A percentile compares a stretch with the other conserved stretches of the same genome.
phyloP scores from a whole-genome alignment of 805 yeast genomes.

The Ogataea zsoltii region DNA sequence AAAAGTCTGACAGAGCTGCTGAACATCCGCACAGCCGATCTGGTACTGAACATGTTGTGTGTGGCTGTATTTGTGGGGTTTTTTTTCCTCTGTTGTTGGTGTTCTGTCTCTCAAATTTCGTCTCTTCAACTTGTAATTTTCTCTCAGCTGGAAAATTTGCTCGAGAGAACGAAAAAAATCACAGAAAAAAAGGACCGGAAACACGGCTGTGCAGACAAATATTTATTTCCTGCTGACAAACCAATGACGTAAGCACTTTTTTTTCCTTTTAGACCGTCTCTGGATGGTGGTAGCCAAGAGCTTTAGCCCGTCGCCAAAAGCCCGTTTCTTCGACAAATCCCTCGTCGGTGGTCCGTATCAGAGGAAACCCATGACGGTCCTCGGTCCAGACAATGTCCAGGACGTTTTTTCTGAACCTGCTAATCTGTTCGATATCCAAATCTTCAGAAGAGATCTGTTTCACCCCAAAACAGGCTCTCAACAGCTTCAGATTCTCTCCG shows the following conservation, averaged over 20 bases:
- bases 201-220: neutral
- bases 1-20: slow-evolving; percentile 18
- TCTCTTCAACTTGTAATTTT: too few relatives aligned
- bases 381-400: neutral
- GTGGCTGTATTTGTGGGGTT: neutral
- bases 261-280: too few relatives aligned
- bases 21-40: slow-evolving; percentile 19
- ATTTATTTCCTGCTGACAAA: too few relatives aligned
- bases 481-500: neutral
- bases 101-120: neutral
- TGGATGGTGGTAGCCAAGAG: neutral
- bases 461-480: neutral
- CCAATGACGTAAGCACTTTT: too few relatives aligned
- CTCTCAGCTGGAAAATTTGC: too few relatives aligned
- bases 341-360: neutral
- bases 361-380: neutral
- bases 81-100: too few relatives aligned
- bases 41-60: neutral
- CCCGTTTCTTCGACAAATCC: neutral
- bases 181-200: neutral
- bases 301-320: neutral
- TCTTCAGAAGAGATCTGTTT: neutral
- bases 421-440: too few relatives aligned
- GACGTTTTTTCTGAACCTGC: too few relatives aligned
- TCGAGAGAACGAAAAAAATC: neutral